phyloP scores from a whole-genome alignment of 257 asterid genomes.

The Solanum tarapatanum region DNA sequence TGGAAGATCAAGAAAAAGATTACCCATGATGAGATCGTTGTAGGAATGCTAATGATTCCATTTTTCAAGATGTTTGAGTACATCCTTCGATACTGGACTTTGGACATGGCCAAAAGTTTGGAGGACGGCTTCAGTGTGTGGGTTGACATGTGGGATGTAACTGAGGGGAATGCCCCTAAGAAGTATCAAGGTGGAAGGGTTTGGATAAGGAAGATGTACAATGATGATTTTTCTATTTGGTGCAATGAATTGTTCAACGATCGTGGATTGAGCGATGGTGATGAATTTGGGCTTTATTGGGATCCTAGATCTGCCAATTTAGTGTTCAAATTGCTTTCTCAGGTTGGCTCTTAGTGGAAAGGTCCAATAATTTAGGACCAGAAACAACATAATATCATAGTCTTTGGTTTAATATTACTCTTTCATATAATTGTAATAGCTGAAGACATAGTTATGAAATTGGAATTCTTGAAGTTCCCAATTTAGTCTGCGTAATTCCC shows the following conservation, averaged over 20 bases:
- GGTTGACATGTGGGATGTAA: not conserved
- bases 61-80: not conserved
- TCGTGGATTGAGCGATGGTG: not conserved
- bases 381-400: not conserved
- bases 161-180: not conserved
- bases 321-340: not conserved
- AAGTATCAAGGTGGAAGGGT: not conserved
- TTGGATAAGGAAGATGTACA: not conserved
- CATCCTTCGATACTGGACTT: not conserved
- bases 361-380: not conserved
- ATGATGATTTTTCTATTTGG: not conserved
- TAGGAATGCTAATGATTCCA: not conserved
- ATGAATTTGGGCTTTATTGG: not conserved
- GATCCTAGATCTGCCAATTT: not conserved
- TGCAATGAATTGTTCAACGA: not conserved
- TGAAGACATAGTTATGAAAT: not conserved
- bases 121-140: not conserved
- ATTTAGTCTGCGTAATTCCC: too few species aligned
- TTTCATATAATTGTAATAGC: not conserved
- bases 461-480: not conserved
- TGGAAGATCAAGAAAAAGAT: not conserved
- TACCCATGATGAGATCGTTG: not conserved
- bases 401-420: not conserved
- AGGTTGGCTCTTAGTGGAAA: not conserved
- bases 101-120: not conserved